Evolutionary conservation across 31 red algal species (phyloP).

Genomic region (Asparagopsis taxiformis): DNA sequence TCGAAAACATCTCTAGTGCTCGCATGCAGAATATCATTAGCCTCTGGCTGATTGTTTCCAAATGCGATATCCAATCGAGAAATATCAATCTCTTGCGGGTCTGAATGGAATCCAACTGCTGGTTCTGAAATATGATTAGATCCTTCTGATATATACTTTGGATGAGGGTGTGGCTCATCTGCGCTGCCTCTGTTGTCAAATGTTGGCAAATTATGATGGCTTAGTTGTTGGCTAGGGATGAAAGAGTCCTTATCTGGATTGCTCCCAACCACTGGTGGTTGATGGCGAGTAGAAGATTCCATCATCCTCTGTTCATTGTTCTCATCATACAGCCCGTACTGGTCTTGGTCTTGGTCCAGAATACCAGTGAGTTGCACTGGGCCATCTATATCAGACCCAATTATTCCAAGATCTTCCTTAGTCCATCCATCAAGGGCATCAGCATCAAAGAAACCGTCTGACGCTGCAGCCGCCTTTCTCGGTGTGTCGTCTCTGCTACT

Average conservation of each 20-base stretch:
- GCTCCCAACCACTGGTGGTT: too few relatives aligned
- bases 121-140: too few relatives aligned
- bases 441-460: slow-evolving; percentile 12
- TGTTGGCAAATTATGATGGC: too few relatives aligned
- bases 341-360: neutral
- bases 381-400: slow-evolving; percentile 30
- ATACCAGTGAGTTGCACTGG: neutral
- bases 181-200: too few relatives aligned
- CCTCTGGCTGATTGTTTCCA: neutral
- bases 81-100: neutral
- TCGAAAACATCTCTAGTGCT: neutral
- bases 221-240: too few relatives aligned
- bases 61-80: neutral
- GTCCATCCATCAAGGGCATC: slow-evolving; percentile 30
- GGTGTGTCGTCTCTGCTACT: neutral
- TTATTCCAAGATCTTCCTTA: slow-evolving; percentile 63
- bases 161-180: too few relatives aligned
- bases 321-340: neutral
- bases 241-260: too few relatives aligned
- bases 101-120: neutral
- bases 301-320: neutral
- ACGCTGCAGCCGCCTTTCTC: slow-evolving; percentile 4
- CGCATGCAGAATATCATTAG: neutral
- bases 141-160: too few relatives aligned
- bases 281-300: neutral